Percentiles rank a stretch among this genome's conserved stretches.
These are phyloP conservation scores for Solanum tarapatanum DNA, from an alignment of 257 asterid genomes.

Conservation along the genomic window DNA sequence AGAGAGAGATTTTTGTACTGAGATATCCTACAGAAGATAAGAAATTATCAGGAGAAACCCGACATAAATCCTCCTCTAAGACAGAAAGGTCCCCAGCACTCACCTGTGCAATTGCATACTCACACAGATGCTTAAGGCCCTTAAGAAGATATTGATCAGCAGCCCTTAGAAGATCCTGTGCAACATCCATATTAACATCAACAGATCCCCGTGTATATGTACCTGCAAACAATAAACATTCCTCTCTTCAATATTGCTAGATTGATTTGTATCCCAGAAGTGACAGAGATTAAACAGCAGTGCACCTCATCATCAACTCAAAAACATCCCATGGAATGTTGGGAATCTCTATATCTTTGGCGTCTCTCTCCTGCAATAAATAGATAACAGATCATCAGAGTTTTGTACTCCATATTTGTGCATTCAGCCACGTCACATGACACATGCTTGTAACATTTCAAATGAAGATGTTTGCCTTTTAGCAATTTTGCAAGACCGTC, in stretches of 20 bases:
- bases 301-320: conserved; percentile 96
- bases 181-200: conserved; percentile 49
- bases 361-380: conserved; percentile 80
- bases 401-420: background rate
- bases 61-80: conserved; percentile 1
- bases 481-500: background rate
- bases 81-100: background rate
- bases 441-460: background rate
- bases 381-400: background rate
- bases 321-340: conserved; percentile 94
- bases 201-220: conserved; percentile 65
- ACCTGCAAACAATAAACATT: conserved; percentile 25
- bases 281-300: background rate
- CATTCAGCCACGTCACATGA: background rate
- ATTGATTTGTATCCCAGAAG: background rate
- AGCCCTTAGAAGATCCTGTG: conserved; percentile 65
- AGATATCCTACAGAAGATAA: conserved; percentile 46
- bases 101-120: conserved; percentile 68
- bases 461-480: background rate
- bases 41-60: conserved; percentile 13
- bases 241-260: background rate
- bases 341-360: conserved; percentile 92
- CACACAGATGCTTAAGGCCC: conserved; percentile 66
- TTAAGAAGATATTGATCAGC: conserved; percentile 66
- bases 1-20: conserved; percentile 61